Base-by-base conservation (phyloP, 2,329 filamentous ascomycete genomes). In the Hortaea sp. region DNA sequence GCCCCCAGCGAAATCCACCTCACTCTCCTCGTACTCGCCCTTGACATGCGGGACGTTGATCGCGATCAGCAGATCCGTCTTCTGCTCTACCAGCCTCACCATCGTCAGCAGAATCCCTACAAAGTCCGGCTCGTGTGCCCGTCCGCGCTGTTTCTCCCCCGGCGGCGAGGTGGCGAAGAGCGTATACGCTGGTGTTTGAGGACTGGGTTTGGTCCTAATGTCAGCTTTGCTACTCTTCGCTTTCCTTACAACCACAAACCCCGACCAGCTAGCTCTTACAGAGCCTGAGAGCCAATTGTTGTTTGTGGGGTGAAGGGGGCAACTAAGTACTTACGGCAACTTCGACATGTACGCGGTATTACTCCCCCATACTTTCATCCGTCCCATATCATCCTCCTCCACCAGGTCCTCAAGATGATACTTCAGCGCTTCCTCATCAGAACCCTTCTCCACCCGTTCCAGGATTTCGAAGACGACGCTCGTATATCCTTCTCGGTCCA, bases 381-480 rank as follows among this genome's bases (percentile, higher is more conserved):
- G 5, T 49, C 60, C 39, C 56, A 58, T 27, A 43, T 59, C 62
- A 4, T 20, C 20, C 44, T 57, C 54, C 43, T 58, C 50, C 30
- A 72, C 64, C 13, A 76, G 63, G 49, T 77, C 74, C 3, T 61
- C 54, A 42, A 77, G 67, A 55, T 77, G 74, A 53, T 67, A 69
- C 52, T 72, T 66, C 48, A 71, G 53, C 12, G 88, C 87, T 39
- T 76, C 77, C n/a, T 9, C 9, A 46, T 84, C 82, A 57, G 89
- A 81, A 32, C 77, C 77, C 58, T 81, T 76, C 67, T 77, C 77
- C 20, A 94, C 82, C 46, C 85, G 84, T 70, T 95, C 84, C 45
- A 85, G 84, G 60, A 97, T 87, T 59, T 97, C 90, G 66, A 95
- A 77, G 57, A 95, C 89, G 63, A 95, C 81, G 67, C 79, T 88